Percentiles rank a stretch among this genome's conserved stretches.
Evolutionary conservation across 768 basidiomycete species (phyloP).

Genomic region (Rhodocollybia butyracea): DNA sequence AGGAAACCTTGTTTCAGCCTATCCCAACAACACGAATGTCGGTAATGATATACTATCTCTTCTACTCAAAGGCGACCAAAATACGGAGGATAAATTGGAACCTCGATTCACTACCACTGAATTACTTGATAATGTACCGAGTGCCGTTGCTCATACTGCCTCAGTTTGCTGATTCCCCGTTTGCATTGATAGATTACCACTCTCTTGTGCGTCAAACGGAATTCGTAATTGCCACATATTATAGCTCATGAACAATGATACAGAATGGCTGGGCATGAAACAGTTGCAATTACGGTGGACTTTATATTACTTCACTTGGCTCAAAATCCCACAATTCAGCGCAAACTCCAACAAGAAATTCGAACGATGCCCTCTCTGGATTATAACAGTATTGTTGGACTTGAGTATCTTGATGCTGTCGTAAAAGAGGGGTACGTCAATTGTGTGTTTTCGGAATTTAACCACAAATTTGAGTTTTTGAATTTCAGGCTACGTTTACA

Average conservation of each 20-base stretch:
- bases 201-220: too few relatives aligned
- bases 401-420: constrained; percentile 40
- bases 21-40: constrained; percentile 12
- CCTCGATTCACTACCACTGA: constrained; percentile 18
- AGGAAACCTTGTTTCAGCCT: constrained; percentile 15
- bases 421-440: constrained; percentile 37
- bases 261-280: constrained; percentile 27
- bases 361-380: constrained; percentile 21
- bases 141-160: too few relatives aligned
- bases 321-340: constrained; percentile 34
- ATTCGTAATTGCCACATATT: too few relatives aligned
- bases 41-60: constrained; percentile 24
- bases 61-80: constrained; percentile 14
- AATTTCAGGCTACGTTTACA: constrained; percentile 34
- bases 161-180: too few relatives aligned
- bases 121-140: constrained; percentile 26
- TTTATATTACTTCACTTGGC: constrained; percentile 39
- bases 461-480: background rate
- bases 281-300: constrained; percentile 31
- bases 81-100: background rate
- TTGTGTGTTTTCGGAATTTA: too few relatives aligned
- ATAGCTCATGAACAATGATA: too few relatives aligned
- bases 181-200: too few relatives aligned
- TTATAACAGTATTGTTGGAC: constrained; percentile 34
- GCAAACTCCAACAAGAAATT: constrained; percentile 38